Evolutionary conservation across 352 stramenopile genomes (phyloP).

Genomic region (Phytophthora citrophthora): DNA sequence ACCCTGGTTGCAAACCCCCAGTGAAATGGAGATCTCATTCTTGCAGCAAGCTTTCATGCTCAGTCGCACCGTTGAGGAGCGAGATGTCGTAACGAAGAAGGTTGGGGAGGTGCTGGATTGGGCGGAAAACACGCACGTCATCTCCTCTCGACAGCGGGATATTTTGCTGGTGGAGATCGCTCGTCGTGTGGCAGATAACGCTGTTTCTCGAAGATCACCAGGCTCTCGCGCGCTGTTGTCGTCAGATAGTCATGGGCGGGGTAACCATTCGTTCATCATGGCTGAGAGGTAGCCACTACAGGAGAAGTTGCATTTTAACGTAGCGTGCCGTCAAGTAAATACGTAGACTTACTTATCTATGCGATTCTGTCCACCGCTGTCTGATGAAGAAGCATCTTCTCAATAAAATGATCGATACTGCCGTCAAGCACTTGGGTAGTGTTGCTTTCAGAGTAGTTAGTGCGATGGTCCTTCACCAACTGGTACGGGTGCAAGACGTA

Average conservation of each 20-base stretch:
- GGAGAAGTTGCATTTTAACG: slow-evolving; percentile 1
- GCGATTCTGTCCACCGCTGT: slow-evolving; percentile 10
- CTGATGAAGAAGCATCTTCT: slow-evolving; percentile 70
- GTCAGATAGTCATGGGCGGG: slow-evolving; percentile 20
- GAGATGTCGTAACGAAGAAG: slow-evolving; percentile 79
- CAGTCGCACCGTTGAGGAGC: slow-evolving; percentile 73
- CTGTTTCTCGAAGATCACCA: slow-evolving; percentile 20
- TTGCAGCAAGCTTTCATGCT: slow-evolving; percentile 89
- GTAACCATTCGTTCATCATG: slow-evolving; percentile 38
- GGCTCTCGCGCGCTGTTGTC: slow-evolving; percentile 23
- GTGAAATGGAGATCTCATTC: slow-evolving; percentile 83
- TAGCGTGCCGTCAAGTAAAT: slow-evolving; percentile 20
- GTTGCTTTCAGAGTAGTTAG: slow-evolving; percentile 90
- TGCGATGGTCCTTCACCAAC: slow-evolving; percentile 97
- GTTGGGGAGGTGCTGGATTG: slow-evolving; percentile 86
- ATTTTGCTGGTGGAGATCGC: slow-evolving; percentile 78
- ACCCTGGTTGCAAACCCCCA: slow-evolving; percentile 91
- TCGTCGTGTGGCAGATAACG: slow-evolving; percentile 60
- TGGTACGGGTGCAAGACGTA: slow-evolving; percentile 99
- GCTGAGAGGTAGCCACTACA: slow-evolving; percentile 17
- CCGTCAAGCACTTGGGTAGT: slow-evolving; percentile 92
- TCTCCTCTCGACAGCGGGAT: slow-evolving; percentile 73
- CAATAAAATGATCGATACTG: slow-evolving; percentile 83
- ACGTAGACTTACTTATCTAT: slow-evolving; percentile 14
- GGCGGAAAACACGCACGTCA: slow-evolving; percentile 78